Evolutionary conservation across 257 asterid species (phyloP), one percentile per base, ranked within the genome.

Genomic region (Sherardia arvensis): DNA sequence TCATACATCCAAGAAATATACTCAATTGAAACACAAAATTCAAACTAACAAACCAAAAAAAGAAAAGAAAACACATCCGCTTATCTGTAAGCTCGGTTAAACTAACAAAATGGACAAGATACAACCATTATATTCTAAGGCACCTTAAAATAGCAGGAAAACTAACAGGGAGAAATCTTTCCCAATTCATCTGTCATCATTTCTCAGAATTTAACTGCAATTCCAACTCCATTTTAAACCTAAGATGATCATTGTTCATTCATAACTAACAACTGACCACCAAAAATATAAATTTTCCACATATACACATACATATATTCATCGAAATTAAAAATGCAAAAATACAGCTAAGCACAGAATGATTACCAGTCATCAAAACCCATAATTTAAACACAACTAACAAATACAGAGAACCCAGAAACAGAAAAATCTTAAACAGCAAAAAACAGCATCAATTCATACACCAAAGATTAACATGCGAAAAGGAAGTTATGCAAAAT

Each of bases 291-390:
- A 20, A 47, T 32, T 8, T 5, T 25, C 55, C 29, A 63, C 3
- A 18, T n/a, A 47, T 17, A 15, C 25, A 60, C 11, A 21, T 28
- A 60, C 21, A 33, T 20, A 2, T n/a, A 34, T 3, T 3, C 21
- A 40, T 25, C 3, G n/a, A 61, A 43, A 4, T 2, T 43, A 63
- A 25, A 58, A n/a, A 22, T 6, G 28, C 20, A 32, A 32, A 4
- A 33, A 10, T 27, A 43, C 25, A 25, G 30, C 33, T 56, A n/a
- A n/a, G 57, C 58, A 45, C 57, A 18, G 1, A 64, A 63, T 28
- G 27, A 64, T 28, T 64, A 26, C 57, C 68, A 64, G 7, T 29
- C 68, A 64, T 48, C 25, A 10, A 45, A 20, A n/a, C 34, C 68
- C 23, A 26, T 45, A 64, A 28, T 45, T 17, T n/a, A 9, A 1